Base-by-base conservation (phyloP, 768 basidiomycete genomes). In the Lactifluus volemus region DNA sequence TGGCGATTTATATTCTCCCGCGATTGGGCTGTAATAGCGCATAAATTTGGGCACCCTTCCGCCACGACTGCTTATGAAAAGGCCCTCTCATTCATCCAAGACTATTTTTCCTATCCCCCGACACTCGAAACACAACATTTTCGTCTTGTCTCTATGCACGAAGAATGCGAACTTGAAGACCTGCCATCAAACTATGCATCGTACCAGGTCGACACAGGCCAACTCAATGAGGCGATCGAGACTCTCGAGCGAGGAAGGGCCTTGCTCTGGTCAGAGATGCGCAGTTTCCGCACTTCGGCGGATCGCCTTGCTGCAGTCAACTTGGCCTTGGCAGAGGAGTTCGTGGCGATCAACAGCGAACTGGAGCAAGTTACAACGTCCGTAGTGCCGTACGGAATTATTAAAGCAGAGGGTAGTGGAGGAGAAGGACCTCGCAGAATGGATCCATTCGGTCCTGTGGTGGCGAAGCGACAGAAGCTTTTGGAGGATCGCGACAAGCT, bases 61-160 rank as follows among this genome's bases (percentile, higher is more conserved):
- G 3, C 8, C 15, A 44, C 30, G 3, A n/a, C 29, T 17, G 59
- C 48, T 5, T 60, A 55, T 34, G 2, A 54, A 21, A 11, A 1
- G 12, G 38, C 59, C 30, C 41, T 60, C 12, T 38, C 53, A 10
- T 19, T 60, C 19, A 55, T 55, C 48, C 53, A 55, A 15, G 32
- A 55, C 3, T 17, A 48, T 25, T 39, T 60, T 2, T 4, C 21
- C 38, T 49, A 49, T 29, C 14, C 53, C 2, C 59, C 59, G 1
- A 60, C 53, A 21, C 19, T 60, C 11, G 45, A 50, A n/a, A 55
- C 19, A n/a, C 53, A 60, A 9, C 59, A 60, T 38, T 25, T 19
- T 36, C 53, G 30, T 38, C 38, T 60, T 14, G 32, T 60, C 19
- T 8, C 45, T 2, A 48, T 30, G 45, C 44, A n/a, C 7, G 5